A percentile compares a stretch with the other conserved stretches of the same genome.
Conservation (phyloP, 176 grass and related monocot species). For the Oryza officinalis region DNA sequence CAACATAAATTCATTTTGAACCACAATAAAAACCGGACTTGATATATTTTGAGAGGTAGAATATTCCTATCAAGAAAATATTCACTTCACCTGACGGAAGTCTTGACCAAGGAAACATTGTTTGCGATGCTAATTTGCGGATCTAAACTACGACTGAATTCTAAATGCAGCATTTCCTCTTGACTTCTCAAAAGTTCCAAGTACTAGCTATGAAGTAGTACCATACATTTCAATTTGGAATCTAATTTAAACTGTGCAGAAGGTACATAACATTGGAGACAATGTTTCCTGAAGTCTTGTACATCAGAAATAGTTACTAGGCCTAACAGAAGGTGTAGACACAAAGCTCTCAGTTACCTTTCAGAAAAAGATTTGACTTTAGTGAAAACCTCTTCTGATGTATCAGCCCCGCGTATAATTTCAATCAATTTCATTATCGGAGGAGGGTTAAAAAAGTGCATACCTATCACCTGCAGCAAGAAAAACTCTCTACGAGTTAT, state of each 20-base stretch:
- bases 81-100: neutral
- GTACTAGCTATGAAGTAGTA: neutral
- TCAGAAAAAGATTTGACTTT: conserved; percentile 75
- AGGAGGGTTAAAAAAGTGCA: conserved; percentile 98
- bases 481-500: conserved; percentile 16
- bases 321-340: neutral
- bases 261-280: neutral
- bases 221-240: neutral
- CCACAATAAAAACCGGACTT: neutral
- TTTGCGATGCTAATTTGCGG: neutral
- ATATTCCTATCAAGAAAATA: neutral
- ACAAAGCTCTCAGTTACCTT: conserved; percentile 44
- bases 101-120: neutral
- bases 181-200: too few relatives aligned
- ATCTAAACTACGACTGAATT: neutral
- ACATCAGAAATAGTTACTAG: neutral
- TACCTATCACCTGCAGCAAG: conserved; percentile 73
- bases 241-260: neutral
- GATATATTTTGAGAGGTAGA: neutral
- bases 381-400: conserved; percentile 71
- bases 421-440: conserved; percentile 95
- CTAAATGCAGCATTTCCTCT: neutral
- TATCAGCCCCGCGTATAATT: conserved; percentile 90
- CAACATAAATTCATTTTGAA: neutral
- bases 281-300: neutral